These are phyloP conservation scores for Ceratocystis cacaofunesta DNA, from an alignment of 2,329 filamentous ascomycete species.

Conservation along the genomic window DNA sequence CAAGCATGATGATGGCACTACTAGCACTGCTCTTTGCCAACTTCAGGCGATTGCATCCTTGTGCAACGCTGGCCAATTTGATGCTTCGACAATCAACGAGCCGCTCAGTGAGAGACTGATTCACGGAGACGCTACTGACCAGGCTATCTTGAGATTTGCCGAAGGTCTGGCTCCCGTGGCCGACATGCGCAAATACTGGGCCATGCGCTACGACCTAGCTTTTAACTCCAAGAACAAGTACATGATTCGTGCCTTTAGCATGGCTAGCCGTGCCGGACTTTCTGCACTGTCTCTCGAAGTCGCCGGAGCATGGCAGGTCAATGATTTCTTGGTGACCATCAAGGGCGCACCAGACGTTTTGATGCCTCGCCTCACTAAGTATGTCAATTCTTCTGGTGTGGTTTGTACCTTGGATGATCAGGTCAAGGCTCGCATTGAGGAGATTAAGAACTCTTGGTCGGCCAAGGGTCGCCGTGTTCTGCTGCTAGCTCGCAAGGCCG, in stretches of 20 bases:
- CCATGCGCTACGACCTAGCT: constrained; percentile 60
- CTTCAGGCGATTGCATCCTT: constrained; percentile 58
- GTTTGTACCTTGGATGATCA: constrained; percentile 56
- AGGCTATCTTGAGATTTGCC: constrained; percentile 72
- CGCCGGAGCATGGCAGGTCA: constrained; percentile 98
- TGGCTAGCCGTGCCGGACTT: constrained; percentile 57
- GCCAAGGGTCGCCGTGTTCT: constrained; percentile 89
- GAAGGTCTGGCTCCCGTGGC: constrained; percentile 88
- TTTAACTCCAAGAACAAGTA: constrained; percentile 32
- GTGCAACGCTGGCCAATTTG: constrained; percentile 63
- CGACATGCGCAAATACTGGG: constrained; percentile 33
- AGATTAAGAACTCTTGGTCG: constrained; percentile 77
- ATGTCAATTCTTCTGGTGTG: constrained; percentile 65
- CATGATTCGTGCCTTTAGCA: constrained; percentile 56
- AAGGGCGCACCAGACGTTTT: constrained; percentile 97
- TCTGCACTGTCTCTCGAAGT: constrained; percentile 91
- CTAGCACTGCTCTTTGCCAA: constrained; percentile 62
- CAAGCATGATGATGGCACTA: constrained; percentile 48
- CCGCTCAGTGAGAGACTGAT: constrained; percentile 58
- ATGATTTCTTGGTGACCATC: constrained; percentile 54
- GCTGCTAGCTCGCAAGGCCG: constrained; percentile 71
- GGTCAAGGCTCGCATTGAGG: constrained; percentile 53
- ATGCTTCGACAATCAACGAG: constrained; percentile 61
- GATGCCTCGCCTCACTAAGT: constrained; percentile 70
- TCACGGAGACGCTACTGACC: constrained; percentile 90